Evolutionary conservation across 2,329 filamentous ascomycete species (phyloP), one percentile per base, ranked within the genome.

Genomic region (Trichophyton schoenleinii): DNA sequence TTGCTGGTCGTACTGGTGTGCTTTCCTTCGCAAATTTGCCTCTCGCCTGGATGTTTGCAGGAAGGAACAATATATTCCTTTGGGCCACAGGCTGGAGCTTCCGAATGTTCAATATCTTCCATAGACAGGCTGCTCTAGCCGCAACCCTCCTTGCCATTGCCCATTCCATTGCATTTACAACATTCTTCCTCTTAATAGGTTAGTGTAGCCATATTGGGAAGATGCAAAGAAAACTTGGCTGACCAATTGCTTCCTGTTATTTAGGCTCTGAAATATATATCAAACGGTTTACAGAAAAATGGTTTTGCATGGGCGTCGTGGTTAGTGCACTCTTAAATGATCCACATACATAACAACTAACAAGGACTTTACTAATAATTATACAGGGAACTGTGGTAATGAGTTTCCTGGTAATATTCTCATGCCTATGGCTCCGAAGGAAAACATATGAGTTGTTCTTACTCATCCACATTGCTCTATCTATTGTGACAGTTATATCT

Each of bases 41-140:
- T 0, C 67, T 86, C 1, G 73, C 87, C 0, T 87, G 84, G 84
- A 70, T 88, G 0, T 88, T 88, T 65, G 82, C 81, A 0, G 82
- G 83, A 68, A 77, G 86, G 8, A 89, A 88, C 64, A 87, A 88
- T 59, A 67, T 84, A 0, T 77, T 87, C 15, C 74, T 87, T 60
- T 86, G 83, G 83, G 68, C 84, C 0, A 88, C 86, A 0, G 85
- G 85, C 0, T 88, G 86, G 85, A 83, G 82, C 9, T 87, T 86
- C 68, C 78, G 79, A 1, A 84, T 83, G 0, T 88, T 83, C 67
- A 88, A 83, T 65, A 79, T 83, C 46, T 87, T 87, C 59, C 86
- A 88, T 70, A 81, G 86, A 0, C 85, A 84, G 77, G 77, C 85
- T 2, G 85, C 86, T 0, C 77, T 85, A 18, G 76, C 87, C 1